Evolutionary conservation across 192 early-diverging fungal species (phyloP), one percentile per base, ranked within the genome.

Genomic region (Mortierella antarctica): DNA sequence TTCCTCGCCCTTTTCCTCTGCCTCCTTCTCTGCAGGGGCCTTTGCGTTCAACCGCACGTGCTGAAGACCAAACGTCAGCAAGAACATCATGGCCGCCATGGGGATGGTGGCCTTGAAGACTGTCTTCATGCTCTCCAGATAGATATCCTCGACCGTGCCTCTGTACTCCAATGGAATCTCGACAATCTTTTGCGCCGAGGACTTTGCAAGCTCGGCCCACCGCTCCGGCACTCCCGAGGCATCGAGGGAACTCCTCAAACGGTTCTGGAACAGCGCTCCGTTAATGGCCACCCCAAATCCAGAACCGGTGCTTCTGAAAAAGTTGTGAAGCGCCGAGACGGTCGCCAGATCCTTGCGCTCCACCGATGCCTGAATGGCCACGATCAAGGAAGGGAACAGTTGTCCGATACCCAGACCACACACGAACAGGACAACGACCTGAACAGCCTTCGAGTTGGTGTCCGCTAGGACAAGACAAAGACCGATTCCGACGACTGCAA

Each of bases 401-500:
- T 66, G 74, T 8, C 82, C 82, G 44, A 92, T 85, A 40, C 95
- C 95, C 18, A 92, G 68, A 49, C 94, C 95, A 58, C 91, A 82
- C 62, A 94, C 66, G 15, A 95, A 73, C 50, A 95, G 79, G 42
- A 87, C 83, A n/a, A 87, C 76, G 15, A 90, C 84, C 13, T 89
- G 91, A 49, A 86, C 45, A 17, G 62, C 85, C 9, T 81, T 48
- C 31, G 82, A 82, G 11, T 89, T 83, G 0, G 77, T 65, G 23
- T 65, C 76, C 76, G 89, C 85, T n/a, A 95, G 75, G 39, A 92
- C 85, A n/a, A 91, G 83, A 12, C 93, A 75, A 42, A 98, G 87
- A 17, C 84, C 85, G 59, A 85, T 83, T 14, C 91, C 94, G 17
- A 90, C 50, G 12, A 85, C 85, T 10, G 93, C 73, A 42, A 95